Percentiles rank a stretch among this genome's conserved stretches.
These are phyloP conservation scores for Rhizopogon salebrosus DNA, from an alignment of 768 basidiomycete genomes.

Conservation along the genomic window DNA sequence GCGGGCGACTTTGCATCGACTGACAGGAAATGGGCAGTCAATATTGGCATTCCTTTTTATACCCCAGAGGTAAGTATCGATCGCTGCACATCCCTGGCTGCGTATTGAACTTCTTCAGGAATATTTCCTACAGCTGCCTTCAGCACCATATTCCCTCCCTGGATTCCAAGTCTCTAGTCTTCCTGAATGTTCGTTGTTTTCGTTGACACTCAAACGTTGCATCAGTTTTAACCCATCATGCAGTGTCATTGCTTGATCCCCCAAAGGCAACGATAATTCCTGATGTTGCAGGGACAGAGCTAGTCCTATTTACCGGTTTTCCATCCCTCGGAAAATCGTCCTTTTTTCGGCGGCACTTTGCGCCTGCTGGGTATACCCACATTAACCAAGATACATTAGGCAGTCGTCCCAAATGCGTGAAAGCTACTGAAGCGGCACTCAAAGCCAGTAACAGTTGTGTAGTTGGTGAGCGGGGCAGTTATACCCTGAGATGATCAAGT, in stretches of 20 bases:
- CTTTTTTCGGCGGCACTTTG: constrained; percentile 70
- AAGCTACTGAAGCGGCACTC: constrained; percentile 52
- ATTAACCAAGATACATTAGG: constrained; percentile 84
- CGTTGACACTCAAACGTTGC: background rate
- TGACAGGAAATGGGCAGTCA: constrained; percentile 83
- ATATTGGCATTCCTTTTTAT: constrained; percentile 64
- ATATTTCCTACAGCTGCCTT: constrained; percentile 60
- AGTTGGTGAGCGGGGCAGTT: constrained; percentile 50
- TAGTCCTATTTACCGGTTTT: constrained; percentile 58
- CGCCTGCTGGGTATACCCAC: constrained; percentile 63
- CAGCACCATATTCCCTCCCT: constrained; percentile 41
- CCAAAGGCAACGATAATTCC: constrained; percentile 13
- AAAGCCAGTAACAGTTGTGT: constrained; percentile 61
- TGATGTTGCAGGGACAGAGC: constrained; percentile 26
- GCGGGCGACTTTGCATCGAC: constrained; percentile 71
- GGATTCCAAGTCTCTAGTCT: constrained; percentile 64
- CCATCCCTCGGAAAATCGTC: constrained; percentile 77
- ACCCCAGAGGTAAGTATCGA: constrained; percentile 70
- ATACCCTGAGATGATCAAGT: constrained; percentile 1
- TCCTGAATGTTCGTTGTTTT: constrained; percentile 19
- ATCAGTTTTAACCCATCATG: constrained; percentile 2
- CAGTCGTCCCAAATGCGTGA: constrained; percentile 72
- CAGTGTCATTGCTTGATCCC: constrained; percentile 36
- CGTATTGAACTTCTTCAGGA: constrained; percentile 47
- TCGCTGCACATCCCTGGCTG: background rate